Evolutionary conservation across 2,329 filamentous ascomycete species (phyloP).

Genomic region (Lasiodiplodia sp.): DNA sequence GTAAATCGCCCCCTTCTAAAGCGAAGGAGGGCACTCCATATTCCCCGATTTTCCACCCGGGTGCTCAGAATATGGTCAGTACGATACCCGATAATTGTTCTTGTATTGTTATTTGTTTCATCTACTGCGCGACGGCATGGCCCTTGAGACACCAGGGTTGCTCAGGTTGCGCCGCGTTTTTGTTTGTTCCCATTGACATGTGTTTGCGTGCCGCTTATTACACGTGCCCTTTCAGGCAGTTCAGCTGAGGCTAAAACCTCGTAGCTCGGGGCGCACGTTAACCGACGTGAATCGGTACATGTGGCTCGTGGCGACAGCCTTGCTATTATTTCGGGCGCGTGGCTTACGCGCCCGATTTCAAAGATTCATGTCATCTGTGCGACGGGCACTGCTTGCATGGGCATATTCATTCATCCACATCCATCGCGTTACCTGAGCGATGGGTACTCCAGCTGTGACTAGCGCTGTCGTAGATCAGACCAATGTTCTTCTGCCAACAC

Average conservation of each 20-base stretch:
- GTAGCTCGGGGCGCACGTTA: not conserved
- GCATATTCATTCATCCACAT: slow-evolving; percentile 21
- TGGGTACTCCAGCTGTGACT: slow-evolving; percentile 5
- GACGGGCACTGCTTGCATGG: not conserved
- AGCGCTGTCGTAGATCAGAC: slow-evolving; percentile 12
- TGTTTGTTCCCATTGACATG: not conserved
- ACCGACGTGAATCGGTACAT: not conserved
- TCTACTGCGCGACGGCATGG: slow-evolving; percentile 5
- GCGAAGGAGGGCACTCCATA: not conserved
- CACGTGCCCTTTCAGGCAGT: not conserved
- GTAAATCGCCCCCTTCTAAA: not conserved
- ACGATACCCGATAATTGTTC: not conserved
- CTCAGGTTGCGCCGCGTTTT: not conserved
- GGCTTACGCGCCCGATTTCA: not conserved
- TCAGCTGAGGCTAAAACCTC: slow-evolving; percentile 17
- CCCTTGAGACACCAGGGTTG: not conserved
- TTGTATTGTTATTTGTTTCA: slow-evolving; percentile 11
- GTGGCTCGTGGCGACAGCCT: not conserved
- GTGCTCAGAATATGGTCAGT: not conserved
- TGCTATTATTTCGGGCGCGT: not conserved
- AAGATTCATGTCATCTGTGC: not conserved
- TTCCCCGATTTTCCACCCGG: not conserved
- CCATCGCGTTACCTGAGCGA: slow-evolving; percentile 16
- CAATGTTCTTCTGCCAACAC: not conserved
- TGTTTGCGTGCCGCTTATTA: not conserved